Base-by-base conservation (phyloP, 1,284 basidiomycete genomes). In the Moesziomyces sp. region DNA sequence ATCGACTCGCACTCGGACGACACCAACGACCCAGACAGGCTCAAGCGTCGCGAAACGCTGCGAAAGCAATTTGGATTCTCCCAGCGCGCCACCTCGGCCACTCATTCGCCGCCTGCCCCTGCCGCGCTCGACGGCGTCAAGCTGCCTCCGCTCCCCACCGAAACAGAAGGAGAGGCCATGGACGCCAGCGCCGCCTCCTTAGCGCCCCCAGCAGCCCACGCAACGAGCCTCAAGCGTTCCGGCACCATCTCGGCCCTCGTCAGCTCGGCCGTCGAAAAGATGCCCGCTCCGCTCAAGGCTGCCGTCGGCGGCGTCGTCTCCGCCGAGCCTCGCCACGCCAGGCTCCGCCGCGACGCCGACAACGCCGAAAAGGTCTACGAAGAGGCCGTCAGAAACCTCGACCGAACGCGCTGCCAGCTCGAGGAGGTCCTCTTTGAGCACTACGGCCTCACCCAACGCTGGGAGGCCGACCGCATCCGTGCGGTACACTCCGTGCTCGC, bases 1-100 rank as follows among this genome's bases (percentile, higher is more conserved):
- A 8, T 45, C 19, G 54, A 45, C n/a, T 47, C 46, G 11, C 30
- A 43, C 38, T 2, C 38, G 6, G 56, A 64, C 1, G 59, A 58
- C 7, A 44, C 55, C 34, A 34, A 61, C 14, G 78, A 81, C 46
- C 62, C 76, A 1, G 77, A 77, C 26, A 65, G 58, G 34, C 63
- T 82, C 50, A 74, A 83, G 64, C 74, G 82, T 24, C 63, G 82
- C 19, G 79, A 82, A 57, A 83, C 79, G 21, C 55, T 83, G 19
- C 79, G 82, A 35, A 75, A 82, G 55, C 81, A 83, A 52, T 83
- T 83, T 46, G 82, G 82, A 40, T 83, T 83, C 62, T 59, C 69
- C 28, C 58, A 68, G 28, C 62, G 77, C 14, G 53, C 63, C n/a
- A 56, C 54, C 42, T 63, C 68, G 24, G 67, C 58, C 8, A 60